Base-by-base conservation (phyloP, 2,329 filamentous ascomycete genomes). In the Onygena corvina region DNA sequence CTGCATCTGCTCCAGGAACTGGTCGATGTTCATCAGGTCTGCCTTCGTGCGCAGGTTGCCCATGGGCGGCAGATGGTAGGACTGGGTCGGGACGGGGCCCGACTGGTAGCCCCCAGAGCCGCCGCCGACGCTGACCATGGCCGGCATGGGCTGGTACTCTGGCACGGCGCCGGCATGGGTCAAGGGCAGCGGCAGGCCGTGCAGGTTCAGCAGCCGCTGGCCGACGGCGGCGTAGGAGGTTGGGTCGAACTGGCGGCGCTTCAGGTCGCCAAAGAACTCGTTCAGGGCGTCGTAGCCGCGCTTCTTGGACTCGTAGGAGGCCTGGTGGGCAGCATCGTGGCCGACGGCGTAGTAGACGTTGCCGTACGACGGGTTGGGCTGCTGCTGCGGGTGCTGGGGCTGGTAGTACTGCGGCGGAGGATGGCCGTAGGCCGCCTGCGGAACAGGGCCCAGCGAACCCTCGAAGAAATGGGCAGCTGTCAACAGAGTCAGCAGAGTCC, bases 1-100 rank as follows among this genome's bases (percentile, higher is more conserved):
- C 69, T 95, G 89, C 75, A 96, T 90, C 69, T 95, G 87, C 69
- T 94, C 88, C 49, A 98, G 78, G 65, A 96, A 86, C 62, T 88
- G 84, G 65, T 96, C 92, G 61, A 96, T 89, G 64, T 94, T 88
- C 64, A 94, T 73, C 36, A 98, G 75, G 64, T 98, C 92, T 64
- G 81, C 88, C 76, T 96, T 94, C 45, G 89, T 95, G 61, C 90
- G 82, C 50, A 93, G 76, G 60, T 88, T 93, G 44, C 81, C 81
- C 73, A 94, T 87, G 7, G 88, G 81, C 48, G 92, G 86, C 52
- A 95, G 75, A 54, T 87, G 86, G 70, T 95, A 94, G 61, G 76
- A 74, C 47, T 89, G 86, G 64, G 86, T 80, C 34, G 83, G 76
- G 57, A 83, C 75, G 31, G 81, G 75, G 51, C 77, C 67, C 53